A percentile compares a stretch with the other conserved stretches of the same genome.
phyloP scores from a whole-genome alignment of 352 stramenopile species.

The Phytophthora palmivora region DNA sequence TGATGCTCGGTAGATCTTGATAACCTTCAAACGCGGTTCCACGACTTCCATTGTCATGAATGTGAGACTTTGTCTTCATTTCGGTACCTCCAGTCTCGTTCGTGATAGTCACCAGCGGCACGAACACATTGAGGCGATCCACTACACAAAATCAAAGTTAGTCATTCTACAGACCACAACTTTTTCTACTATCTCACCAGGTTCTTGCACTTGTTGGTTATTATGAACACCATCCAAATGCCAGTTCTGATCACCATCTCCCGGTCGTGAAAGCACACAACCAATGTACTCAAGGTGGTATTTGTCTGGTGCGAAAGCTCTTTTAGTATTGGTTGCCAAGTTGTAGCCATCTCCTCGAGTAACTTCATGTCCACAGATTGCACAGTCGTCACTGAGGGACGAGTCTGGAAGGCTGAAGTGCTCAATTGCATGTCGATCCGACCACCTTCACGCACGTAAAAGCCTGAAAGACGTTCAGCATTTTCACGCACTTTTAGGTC shows the following conservation, averaged over 20 bases:
- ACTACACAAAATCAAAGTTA: constrained; percentile 37
- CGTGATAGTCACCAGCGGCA: constrained; percentile 65
- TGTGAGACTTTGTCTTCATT: constrained; percentile 71
- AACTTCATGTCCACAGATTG: constrained; percentile 35
- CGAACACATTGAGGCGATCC: constrained; percentile 80
- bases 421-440: constrained; percentile 77
- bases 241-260: constrained; percentile 78
- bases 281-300: constrained; percentile 73
- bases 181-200: constrained; percentile 36
- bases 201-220: constrained; percentile 56
- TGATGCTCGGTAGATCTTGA: constrained; percentile 57
- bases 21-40: constrained; percentile 62
- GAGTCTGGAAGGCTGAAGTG: constrained; percentile 26
- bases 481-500: constrained; percentile 48
- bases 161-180: not conserved
- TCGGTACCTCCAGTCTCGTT: constrained; percentile 63
- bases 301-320: constrained; percentile 27
- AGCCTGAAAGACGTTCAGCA: constrained; percentile 63
- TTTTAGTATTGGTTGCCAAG: constrained; percentile 38
- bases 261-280: constrained; percentile 69
- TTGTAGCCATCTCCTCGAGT: constrained; percentile 40
- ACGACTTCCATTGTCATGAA: constrained; percentile 42
- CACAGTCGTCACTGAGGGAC: constrained; percentile 10
- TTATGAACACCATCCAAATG: constrained; percentile 79
- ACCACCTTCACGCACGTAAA: constrained; percentile 76